Percentiles rank a stretch among this genome's conserved stretches.
Evolutionary conservation across 2,329 filamentous ascomycete genomes (phyloP).

Genomic region (Leptographium flavum): DNA sequence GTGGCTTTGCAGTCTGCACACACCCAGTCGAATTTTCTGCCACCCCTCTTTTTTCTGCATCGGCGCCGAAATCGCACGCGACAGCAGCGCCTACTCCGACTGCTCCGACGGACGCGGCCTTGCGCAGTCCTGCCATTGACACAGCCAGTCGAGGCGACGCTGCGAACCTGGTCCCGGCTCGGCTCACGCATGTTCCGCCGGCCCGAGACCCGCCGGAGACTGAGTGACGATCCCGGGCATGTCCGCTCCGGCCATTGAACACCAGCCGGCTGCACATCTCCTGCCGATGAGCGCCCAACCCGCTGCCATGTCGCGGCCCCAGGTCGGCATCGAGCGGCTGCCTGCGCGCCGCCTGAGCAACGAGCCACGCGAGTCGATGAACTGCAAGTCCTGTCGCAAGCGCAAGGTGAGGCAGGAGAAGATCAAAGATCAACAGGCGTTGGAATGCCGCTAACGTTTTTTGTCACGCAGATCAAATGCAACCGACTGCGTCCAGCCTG

Average conservation of each 20-base stretch:
- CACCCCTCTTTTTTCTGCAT: background rate
- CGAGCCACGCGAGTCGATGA: slow-evolving; percentile 81
- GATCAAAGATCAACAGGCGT: background rate
- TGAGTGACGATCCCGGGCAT: slow-evolving; percentile 16
- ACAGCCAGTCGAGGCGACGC: background rate
- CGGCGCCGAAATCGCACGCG: too few relatives aligned
- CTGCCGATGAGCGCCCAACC: slow-evolving; percentile 25
- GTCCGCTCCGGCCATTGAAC: slow-evolving; percentile 25
- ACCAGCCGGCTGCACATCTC: slow-evolving; percentile 25
- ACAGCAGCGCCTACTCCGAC: too few relatives aligned
- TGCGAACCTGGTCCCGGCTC: background rate
- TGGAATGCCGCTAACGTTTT: background rate
- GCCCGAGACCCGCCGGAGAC: background rate
- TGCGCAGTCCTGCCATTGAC: background rate
- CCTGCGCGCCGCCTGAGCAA: slow-evolving; percentile 55
- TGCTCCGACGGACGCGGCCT: too few relatives aligned
- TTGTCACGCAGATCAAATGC: slow-evolving; percentile 62
- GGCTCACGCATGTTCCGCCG: background rate
- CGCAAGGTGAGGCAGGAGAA: slow-evolving; percentile 52
- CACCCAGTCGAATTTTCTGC: background rate
- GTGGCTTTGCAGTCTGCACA: background rate
- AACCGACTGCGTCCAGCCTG: slow-evolving; percentile 73
- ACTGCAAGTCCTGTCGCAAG: slow-evolving; percentile 88
- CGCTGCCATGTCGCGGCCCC: slow-evolving; percentile 53
- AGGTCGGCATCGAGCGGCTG: slow-evolving; percentile 69